A percentile compares a stretch with the other conserved stretches of the same genome.
These are phyloP conservation scores for Entamoeba invadens DNA, from an alignment of 208 protist genomes.

Conservation along the genomic window DNA sequence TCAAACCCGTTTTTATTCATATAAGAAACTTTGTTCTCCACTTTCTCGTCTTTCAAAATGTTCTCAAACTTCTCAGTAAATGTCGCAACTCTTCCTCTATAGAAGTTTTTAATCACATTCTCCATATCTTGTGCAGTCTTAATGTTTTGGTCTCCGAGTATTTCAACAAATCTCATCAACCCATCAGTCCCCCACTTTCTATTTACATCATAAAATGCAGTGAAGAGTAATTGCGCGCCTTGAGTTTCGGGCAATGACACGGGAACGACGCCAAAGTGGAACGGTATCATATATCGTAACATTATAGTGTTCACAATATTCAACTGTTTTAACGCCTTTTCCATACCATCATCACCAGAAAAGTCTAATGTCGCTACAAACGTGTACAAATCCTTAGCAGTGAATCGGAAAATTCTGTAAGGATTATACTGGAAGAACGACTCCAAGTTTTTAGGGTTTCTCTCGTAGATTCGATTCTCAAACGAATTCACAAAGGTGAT, in stretches of 20 bases:
- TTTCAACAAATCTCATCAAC: background rate
- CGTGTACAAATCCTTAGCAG: background rate
- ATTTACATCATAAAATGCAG: background rate
- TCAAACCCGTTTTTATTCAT: background rate
- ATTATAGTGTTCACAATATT: background rate
- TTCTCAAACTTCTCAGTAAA: background rate
- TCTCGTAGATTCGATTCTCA: background rate
- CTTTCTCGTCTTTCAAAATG: background rate
- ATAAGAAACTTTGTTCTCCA: background rate
- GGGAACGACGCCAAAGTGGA: background rate
- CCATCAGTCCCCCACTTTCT: background rate
- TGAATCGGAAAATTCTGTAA: background rate
- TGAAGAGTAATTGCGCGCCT: background rate
- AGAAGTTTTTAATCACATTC: background rate
- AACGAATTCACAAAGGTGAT: background rate
- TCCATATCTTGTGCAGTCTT: background rate
- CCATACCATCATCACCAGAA: background rate
- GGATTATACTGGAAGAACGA: background rate
- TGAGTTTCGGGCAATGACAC: background rate
- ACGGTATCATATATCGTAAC: background rate
- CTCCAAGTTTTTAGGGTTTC: background rate
- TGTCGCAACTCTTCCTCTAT: background rate
- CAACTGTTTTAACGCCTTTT: background rate
- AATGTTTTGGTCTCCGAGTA: background rate
- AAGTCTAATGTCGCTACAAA: background rate